Evolutionary conservation across 345 rosid genomes (phyloP).

Genomic region (Raphanus raphanistrum): DNA sequence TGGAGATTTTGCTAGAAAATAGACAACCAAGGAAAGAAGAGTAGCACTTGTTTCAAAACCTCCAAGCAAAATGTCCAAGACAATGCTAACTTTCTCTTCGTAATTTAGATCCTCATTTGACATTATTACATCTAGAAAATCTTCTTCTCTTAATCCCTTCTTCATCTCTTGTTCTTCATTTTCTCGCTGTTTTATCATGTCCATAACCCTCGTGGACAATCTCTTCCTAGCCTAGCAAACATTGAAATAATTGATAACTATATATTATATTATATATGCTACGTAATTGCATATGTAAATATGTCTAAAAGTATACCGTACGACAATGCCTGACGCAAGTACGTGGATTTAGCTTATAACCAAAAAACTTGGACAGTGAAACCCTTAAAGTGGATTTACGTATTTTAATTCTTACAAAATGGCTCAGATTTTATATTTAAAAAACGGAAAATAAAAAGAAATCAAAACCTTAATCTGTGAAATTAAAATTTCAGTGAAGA

Average conservation of each 20-base stretch:
- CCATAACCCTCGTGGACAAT: constrained; percentile 46
- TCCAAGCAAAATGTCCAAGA: constrained; percentile 72
- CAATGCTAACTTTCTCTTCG: constrained; percentile 65
- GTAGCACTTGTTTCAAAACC: constrained; percentile 83
- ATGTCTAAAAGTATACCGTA: neutral
- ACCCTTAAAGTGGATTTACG: neutral
- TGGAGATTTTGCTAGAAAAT: constrained; percentile 59
- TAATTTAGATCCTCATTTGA: constrained; percentile 46
- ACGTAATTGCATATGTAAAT: neutral
- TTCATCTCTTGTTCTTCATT: constrained; percentile 7
- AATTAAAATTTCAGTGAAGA: neutral
- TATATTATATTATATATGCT: neutral
- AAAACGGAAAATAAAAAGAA: too few relatives aligned
- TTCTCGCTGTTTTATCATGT: constrained; percentile 53
- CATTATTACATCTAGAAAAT: constrained; percentile 67
- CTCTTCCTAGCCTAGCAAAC: constrained; percentile 71
- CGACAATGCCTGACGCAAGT: neutral
- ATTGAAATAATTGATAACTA: neutral
- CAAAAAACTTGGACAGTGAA: neutral
- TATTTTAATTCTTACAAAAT: neutral
- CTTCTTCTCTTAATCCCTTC: constrained; percentile 34
- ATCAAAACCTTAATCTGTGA: neutral
- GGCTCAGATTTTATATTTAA: neutral
- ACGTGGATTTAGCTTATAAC: neutral
- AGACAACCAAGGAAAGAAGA: constrained; percentile 57